These are phyloP conservation scores for Elsinoe perseae DNA, from an alignment of 2,329 filamentous ascomycete species.

Conservation along the genomic window DNA sequence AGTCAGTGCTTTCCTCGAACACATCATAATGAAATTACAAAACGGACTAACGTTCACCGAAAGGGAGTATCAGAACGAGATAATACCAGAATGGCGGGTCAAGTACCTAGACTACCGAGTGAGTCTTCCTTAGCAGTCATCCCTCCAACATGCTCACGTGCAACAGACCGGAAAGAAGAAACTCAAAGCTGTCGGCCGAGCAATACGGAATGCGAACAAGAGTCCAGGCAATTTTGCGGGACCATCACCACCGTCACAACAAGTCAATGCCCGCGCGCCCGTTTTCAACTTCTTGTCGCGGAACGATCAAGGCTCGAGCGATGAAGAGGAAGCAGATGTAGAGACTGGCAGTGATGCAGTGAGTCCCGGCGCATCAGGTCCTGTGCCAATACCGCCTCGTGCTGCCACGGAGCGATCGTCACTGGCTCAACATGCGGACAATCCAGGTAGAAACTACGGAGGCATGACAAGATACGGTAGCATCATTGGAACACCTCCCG, in stretches of 20 bases:
- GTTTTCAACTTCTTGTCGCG: conserved; percentile 37
- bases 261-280: conserved; percentile 32
- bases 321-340: conserved; percentile 13
- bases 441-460: conserved; percentile 6
- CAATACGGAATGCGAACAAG: conserved; percentile 55
- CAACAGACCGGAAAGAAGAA: conserved; percentile 72
- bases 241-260: conserved; percentile 37
- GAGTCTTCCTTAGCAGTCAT: conserved; percentile 18
- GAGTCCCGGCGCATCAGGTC: neutral
- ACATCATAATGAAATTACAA: neutral
- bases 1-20: conserved; percentile 16
- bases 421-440: neutral
- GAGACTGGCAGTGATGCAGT: neutral
- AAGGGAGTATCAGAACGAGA: conserved; percentile 73
- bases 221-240: conserved; percentile 27
- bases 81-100: conserved; percentile 88
- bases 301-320: conserved; percentile 15
- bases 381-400: neutral
- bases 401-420: neutral
- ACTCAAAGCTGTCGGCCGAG: conserved; percentile 71
- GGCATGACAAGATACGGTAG: conserved; percentile 53
- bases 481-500: conserved; percentile 50
- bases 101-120: conserved; percentile 92
- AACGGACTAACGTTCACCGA: conserved; percentile 11
- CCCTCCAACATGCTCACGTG: conserved; percentile 9